Evolutionary conservation across 2,329 filamentous ascomycete species (phyloP).

Genomic region (Nigrospora osmanthi): DNA sequence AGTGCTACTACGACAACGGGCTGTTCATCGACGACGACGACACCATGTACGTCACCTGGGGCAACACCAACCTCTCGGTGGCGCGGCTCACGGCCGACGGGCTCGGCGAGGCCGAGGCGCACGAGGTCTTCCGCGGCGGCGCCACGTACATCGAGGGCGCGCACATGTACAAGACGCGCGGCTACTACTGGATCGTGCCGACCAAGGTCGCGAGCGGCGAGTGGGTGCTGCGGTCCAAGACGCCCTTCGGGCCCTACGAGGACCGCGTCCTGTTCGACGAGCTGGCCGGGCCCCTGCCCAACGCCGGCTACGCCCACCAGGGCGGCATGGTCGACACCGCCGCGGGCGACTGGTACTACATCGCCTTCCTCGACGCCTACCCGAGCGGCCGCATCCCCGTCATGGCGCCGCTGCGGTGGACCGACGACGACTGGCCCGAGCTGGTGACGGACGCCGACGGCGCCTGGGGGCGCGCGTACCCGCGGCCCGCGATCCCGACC

Average conservation of each 20-base stretch:
- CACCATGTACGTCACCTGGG: constrained; percentile 50
- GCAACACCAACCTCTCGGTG: constrained; percentile 37
- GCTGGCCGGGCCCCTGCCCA: constrained; percentile 26
- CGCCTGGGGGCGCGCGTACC: constrained; percentile 35
- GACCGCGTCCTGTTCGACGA: constrained; percentile 30
- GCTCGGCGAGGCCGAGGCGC: constrained; percentile 22
- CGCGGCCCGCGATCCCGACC: constrained; percentile 1
- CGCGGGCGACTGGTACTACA: constrained; percentile 45
- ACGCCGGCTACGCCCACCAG: constrained; percentile 40
- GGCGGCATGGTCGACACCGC: constrained; percentile 45
- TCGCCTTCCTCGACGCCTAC: constrained; percentile 45
- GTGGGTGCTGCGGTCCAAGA: constrained; percentile 38
- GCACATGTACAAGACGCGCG: constrained; percentile 45
- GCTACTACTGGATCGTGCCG: constrained; percentile 43
- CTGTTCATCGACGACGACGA: constrained; percentile 50
- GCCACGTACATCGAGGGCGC: constrained; percentile 35
- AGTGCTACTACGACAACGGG: constrained; percentile 50
- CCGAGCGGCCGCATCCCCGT: constrained; percentile 48
- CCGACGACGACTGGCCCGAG: constrained; percentile 37
- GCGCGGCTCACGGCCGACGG: constrained; percentile 42
- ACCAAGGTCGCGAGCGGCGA: constrained; percentile 32
- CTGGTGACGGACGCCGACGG: constrained; percentile 29
- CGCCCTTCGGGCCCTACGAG: constrained; percentile 44
- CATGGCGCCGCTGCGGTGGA: constrained; percentile 43
- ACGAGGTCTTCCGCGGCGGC: constrained; percentile 30